Evolutionary conservation across 805 yeast genomes (phyloP).

Genomic region (Kuraishia borneana): DNA sequence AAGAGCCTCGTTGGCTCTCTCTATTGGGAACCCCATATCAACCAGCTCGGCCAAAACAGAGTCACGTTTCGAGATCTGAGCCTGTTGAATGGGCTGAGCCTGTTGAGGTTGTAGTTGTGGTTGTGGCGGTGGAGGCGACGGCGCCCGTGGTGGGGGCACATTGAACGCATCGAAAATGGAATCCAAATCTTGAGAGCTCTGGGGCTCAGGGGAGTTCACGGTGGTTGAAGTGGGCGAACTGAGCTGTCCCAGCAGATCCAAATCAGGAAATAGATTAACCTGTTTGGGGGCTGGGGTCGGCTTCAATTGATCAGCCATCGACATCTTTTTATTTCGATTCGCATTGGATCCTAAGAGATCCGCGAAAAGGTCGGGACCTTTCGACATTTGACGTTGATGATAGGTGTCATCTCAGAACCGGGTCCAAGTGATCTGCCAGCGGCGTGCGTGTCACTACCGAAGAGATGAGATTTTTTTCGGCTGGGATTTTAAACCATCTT

Average conservation of each 20-base stretch:
- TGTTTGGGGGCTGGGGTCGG: conserved; percentile 5
- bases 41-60: conserved; percentile 53
- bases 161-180: conserved; percentile 11
- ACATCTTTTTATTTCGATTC: conserved; percentile 14
- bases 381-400: conserved; percentile 4
- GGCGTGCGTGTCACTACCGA: background rate
- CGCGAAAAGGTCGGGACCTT: conserved; percentile 30
- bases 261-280: conserved; percentile 19
- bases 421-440: background rate
- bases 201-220: conserved; percentile 2
- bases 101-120: background rate
- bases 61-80: conserved; percentile 22
- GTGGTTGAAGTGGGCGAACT: background rate
- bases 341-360: conserved; percentile 18
- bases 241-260: conserved; percentile 23
- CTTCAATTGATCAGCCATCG: conserved; percentile 23
- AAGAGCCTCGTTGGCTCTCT: conserved; percentile 50
- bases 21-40: conserved; percentile 70
- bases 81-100: background rate
- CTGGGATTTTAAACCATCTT: background rate
- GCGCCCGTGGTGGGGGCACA: conserved; percentile 1
- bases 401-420: conserved; percentile 1
- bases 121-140: background rate
- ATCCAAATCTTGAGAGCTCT: conserved; percentile 8
- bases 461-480: conserved; percentile 1